phyloP scores from a whole-genome alignment of 176 grass and related monocot species.

The Ananas comosus region DNA sequence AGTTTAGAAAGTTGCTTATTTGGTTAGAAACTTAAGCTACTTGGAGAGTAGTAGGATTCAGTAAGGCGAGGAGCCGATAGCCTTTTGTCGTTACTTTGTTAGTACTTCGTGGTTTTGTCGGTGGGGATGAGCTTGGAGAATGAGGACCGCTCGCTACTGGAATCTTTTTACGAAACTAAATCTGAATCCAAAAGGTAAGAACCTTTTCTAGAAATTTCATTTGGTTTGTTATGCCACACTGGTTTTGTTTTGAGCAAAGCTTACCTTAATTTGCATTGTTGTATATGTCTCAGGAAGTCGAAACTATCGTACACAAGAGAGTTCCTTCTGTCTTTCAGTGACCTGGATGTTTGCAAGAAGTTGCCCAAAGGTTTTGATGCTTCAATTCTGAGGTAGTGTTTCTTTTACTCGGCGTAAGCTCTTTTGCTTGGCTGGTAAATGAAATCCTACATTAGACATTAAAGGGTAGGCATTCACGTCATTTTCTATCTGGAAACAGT shows the following conservation, averaged over 20 bases:
- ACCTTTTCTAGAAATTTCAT: not conserved
- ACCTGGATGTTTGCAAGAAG: constrained; percentile 57
- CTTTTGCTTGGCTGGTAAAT: not conserved
- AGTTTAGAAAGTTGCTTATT: too few relatives aligned
- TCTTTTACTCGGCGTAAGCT: not conserved
- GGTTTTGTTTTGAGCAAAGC: not conserved
- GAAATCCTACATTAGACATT: not conserved
- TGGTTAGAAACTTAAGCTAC: too few relatives aligned
- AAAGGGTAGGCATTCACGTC: not conserved
- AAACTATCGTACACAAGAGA: constrained; percentile 66
- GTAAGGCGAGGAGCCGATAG: too few relatives aligned
- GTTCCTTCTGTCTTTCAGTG: constrained; percentile 49
- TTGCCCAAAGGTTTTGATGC: constrained; percentile 50
- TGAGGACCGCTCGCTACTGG: constrained; percentile 12
- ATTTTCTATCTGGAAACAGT: constrained; percentile 28
- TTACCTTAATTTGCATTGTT: not conserved
- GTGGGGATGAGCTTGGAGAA: constrained; percentile 35
- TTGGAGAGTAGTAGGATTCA: too few relatives aligned
- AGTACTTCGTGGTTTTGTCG: too few relatives aligned
- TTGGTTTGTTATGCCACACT: not conserved
- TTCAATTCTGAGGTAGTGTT: constrained; percentile 47
- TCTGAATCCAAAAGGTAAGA: constrained; percentile 29
- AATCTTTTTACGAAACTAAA: constrained; percentile 8
- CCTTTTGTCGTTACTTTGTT: too few relatives aligned
- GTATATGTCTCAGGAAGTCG: constrained; percentile 20